Percentiles rank a stretch among this genome's conserved stretches.
phyloP scores from a whole-genome alignment of 176 grass and related monocot species.

The Chrysopogon serrulatus region DNA sequence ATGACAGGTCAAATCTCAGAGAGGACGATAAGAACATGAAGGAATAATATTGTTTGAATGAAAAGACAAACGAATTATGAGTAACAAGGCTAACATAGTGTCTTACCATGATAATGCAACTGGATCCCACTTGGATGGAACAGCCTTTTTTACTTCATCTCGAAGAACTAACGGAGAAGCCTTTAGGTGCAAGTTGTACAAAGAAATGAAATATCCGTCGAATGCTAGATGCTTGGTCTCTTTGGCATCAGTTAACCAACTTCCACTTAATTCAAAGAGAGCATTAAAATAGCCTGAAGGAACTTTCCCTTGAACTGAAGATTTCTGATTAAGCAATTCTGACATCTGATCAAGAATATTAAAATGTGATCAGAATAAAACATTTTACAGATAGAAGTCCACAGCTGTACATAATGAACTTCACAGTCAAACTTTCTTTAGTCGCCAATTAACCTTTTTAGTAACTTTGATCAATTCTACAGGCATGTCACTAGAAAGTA shows the following conservation, averaged over 20 bases:
- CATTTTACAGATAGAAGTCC: not conserved
- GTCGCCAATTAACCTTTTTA: not conserved
- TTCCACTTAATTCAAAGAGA: slow-evolving; percentile 80
- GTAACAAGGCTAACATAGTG: not conserved
- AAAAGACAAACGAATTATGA: not conserved
- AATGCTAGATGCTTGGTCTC: slow-evolving; percentile 76
- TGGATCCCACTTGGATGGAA: slow-evolving; percentile 96
- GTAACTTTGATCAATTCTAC: not conserved
- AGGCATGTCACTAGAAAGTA: not conserved
- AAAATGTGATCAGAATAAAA: slow-evolving; percentile 10
- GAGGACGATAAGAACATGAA: not conserved
- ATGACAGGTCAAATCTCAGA: not conserved
- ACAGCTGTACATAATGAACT: not conserved
- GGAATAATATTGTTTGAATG: not conserved
- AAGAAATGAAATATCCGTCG: slow-evolving; percentile 91
- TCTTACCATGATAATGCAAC: slow-evolving; percentile 61
- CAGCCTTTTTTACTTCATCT: slow-evolving; percentile 80
- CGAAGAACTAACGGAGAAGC: slow-evolving; percentile 86
- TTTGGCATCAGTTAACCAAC: slow-evolving; percentile 85
- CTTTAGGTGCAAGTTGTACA: slow-evolving; percentile 88
- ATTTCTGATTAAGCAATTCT: slow-evolving; percentile 89
- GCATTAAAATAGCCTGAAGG: slow-evolving; percentile 95
- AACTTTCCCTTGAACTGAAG: slow-evolving; percentile 84
- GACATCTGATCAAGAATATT: slow-evolving; percentile 73
- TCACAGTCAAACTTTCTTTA: not conserved